A percentile compares a stretch with the other conserved stretches of the same genome.
phyloP scores from a whole-genome alignment of 345 rosid species.

The Cardamine occulta region DNA sequence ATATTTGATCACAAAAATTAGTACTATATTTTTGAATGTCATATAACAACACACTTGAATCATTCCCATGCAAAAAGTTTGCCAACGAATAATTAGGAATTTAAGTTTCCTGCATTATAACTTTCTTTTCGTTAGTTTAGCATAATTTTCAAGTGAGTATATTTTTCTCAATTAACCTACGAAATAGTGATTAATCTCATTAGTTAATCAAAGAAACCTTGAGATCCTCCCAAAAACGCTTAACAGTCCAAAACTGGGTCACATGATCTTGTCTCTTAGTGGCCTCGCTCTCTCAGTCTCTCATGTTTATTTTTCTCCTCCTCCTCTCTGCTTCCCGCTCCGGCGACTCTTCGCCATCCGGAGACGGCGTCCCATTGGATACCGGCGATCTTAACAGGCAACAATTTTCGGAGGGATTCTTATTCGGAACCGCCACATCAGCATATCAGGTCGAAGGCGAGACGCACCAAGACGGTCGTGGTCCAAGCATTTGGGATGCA shows the following conservation, averaged over 20 bases:
- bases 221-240: neutral
- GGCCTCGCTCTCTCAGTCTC: neutral
- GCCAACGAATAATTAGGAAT: neutral
- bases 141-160: neutral
- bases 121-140: neutral
- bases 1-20: neutral
- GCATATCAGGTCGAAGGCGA: constrained; percentile 91
- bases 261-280: constrained; percentile 11
- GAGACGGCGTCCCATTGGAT: constrained; percentile 44
- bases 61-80: neutral
- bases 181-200: neutral
- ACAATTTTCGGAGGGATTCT: constrained; percentile 61
- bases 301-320: constrained; percentile 28
- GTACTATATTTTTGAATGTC: neutral
- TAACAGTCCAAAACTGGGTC: constrained; percentile 21
- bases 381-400: constrained; percentile 64
- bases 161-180: no score
- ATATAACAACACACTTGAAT: neutral
- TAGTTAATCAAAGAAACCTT: neutral
- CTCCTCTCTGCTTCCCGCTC: constrained; percentile 16
- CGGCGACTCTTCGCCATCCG: constrained; percentile 31
- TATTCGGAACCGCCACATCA: constrained; percentile 85
- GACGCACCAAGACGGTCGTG: constrained; percentile 81
- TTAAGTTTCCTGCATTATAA: neutral
- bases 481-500: constrained; percentile 91